Conservation (phyloP, 1,284 basidiomycete genomes). For the Microbotryum intermedium region DNA sequence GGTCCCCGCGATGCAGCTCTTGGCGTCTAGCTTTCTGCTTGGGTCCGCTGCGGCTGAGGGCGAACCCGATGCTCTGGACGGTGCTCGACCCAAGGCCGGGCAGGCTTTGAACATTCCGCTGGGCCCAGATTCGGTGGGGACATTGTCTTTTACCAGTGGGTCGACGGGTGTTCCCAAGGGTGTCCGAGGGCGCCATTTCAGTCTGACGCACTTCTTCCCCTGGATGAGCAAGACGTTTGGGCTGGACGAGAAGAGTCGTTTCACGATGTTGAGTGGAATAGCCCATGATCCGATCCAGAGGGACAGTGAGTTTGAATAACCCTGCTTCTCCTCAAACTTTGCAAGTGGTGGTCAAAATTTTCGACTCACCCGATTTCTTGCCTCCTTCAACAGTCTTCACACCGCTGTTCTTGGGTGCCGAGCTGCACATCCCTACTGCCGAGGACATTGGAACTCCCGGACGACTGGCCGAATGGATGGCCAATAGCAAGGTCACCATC, state of each 20-base stretch:
- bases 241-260: slow-evolving; percentile 66
- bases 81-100: slow-evolving; percentile 46
- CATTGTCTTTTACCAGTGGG: slow-evolving; percentile 93
- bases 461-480: slow-evolving; percentile 98
- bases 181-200: slow-evolving; percentile 89
- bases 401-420: slow-evolving; percentile 92
- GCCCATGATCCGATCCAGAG: slow-evolving; percentile 99
- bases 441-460: slow-evolving; percentile 98
- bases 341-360: slow-evolving; percentile 10
- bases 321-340: background rate
- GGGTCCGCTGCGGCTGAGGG: slow-evolving; percentile 50
- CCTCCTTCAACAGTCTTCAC: slow-evolving; percentile 68
- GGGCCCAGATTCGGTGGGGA: slow-evolving; percentile 91
- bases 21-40: slow-evolving; percentile 53
- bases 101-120: slow-evolving; percentile 67
- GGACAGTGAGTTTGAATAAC: slow-evolving; percentile 64
- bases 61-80: slow-evolving; percentile 44
- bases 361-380: background rate
- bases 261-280: slow-evolving; percentile 98
- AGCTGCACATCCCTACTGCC: slow-evolving; percentile 89
- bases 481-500: slow-evolving; percentile 74
- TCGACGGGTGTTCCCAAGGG: slow-evolving; percentile 98
- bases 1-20: slow-evolving; percentile 78
- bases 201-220: slow-evolving; percentile 97
- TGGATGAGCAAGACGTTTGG: slow-evolving; percentile 95